Base-by-base conservation (phyloP, 805 yeast species). In the Saccharomycopsis fibuligera region DNA sequence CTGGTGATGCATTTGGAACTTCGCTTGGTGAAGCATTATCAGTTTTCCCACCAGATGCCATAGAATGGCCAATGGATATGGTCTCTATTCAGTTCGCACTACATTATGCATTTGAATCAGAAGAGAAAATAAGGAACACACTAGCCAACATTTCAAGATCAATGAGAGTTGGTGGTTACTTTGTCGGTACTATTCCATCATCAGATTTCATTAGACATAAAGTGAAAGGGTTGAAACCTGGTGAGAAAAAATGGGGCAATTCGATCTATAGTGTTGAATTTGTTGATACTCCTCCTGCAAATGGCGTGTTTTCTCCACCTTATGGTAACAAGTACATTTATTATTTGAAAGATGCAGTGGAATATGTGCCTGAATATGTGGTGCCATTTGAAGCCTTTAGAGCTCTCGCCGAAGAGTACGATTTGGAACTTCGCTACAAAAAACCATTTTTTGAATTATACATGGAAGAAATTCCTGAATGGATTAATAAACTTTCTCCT, bases 341-440 rank as follows among this genome's bases (percentile, higher is more conserved):
- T 62, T 86, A 72, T 67, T 68, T 93, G 50, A 81, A 81, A 55
- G 99, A 93, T 67, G 99, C 99, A 0, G 91, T 93, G 43, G 96
- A 88, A 54, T 83, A 93, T 58, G 96, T 93, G 22, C 98, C 98
- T 0, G 99, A 93, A 61, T 93, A 85, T 60, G 95, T 93, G 4
- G 96, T 93, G 5, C 98, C 97, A 1, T 89, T 93, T 65, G 97
- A 91, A 59, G 77, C 82, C 1, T 77, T 93, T 50, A 74, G 96
- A 63, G 78, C 83, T 48, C 67, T 91, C 47, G 95, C 96, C 39
- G 87, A 83, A 60, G 95, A 88, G 50, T 86, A 80, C 62, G 87
- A 87, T 12, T 65, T 91, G 54, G 83, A 79, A 49, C 66, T 93
- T 50, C 75, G 82, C 51, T 78, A 78, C 57, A 82, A 82, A 59